A percentile compares a stretch with the other conserved stretches of the same genome.
These are phyloP conservation scores for Biscutella laevigata DNA, from an alignment of 441 rosid genomes.

Conservation along the genomic window DNA sequence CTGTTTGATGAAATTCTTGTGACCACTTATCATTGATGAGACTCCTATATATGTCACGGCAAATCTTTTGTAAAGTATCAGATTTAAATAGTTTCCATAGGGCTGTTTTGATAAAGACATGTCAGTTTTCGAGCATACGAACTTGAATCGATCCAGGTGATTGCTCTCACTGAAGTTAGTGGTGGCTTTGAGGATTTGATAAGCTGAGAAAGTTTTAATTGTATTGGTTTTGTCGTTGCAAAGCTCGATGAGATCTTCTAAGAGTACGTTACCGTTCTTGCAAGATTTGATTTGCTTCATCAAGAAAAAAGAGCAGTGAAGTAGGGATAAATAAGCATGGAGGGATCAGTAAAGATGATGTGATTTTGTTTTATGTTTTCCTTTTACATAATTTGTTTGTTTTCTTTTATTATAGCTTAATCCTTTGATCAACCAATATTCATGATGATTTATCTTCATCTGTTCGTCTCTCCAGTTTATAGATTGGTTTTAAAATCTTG, in stretches of 20 bases:
- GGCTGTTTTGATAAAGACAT: constrained; percentile 17
- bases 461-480: too few species aligned
- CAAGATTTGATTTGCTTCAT: constrained; percentile 14
- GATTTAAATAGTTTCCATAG: constrained; percentile 1
- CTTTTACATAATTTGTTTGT: too few species aligned
- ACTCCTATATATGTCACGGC: constrained; percentile 19
- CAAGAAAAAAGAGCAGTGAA: too few species aligned
- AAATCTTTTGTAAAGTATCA: constrained; percentile 14
- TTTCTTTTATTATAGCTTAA: too few species aligned
- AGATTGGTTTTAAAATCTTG: too few species aligned
- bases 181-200: constrained; percentile 22
- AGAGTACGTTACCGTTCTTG: constrained; percentile 18
- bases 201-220: constrained; percentile 14
- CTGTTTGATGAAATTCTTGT: constrained; percentile 17
- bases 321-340: too few species aligned
- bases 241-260: constrained; percentile 20
- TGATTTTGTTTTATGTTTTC: too few species aligned
- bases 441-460: too few species aligned
- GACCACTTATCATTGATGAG: constrained; percentile 25
- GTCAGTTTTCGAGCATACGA: constrained; percentile 18
- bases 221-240: constrained; percentile 22
- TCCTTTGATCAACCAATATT: too few species aligned
- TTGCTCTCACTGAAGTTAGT: constrained; percentile 11
- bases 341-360: too few species aligned
- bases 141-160: constrained; percentile 9